A percentile compares a stretch with the other conserved stretches of the same genome.
phyloP scores from a whole-genome alignment of 1,284 basidiomycete species.

The Albatrellus sp. region DNA sequence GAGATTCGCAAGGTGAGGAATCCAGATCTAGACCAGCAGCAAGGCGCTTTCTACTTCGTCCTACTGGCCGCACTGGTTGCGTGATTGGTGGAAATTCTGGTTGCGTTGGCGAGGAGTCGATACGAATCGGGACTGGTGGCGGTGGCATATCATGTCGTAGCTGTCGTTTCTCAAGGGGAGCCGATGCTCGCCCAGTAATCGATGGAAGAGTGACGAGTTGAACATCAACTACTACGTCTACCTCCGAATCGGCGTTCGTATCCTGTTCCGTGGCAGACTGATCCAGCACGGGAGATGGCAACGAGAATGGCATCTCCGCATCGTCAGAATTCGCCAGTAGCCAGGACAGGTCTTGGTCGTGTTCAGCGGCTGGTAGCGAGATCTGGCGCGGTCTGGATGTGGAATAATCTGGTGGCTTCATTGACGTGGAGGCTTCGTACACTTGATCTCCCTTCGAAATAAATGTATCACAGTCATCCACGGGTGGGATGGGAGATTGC shows the following conservation, averaged over 20 bases:
- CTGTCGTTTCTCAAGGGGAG: neutral
- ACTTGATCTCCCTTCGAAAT: too few relatives aligned
- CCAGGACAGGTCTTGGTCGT: constrained; percentile 11
- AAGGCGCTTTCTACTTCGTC: constrained; percentile 23
- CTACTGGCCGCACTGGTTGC: constrained; percentile 32
- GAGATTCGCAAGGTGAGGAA: constrained; percentile 22
- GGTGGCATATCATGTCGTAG: constrained; percentile 24
- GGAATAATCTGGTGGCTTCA: neutral
- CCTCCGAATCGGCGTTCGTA: too few relatives aligned
- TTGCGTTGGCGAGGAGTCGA: constrained; percentile 8
- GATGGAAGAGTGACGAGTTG: too few relatives aligned
- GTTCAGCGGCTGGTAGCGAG: neutral
- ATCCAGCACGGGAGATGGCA: too few relatives aligned
- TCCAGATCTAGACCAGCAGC: constrained; percentile 23
- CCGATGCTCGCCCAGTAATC: too few relatives aligned
- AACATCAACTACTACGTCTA: too few relatives aligned
- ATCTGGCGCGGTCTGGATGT: neutral
- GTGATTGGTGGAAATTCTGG: constrained; percentile 6
- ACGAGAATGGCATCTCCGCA: neutral
- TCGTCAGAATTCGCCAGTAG: constrained; percentile 11
- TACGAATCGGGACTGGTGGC: constrained; percentile 25
- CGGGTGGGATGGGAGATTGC: too few relatives aligned
- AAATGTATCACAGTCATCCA: too few relatives aligned
- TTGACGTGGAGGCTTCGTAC: neutral
- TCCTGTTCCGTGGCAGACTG: too few relatives aligned